phyloP scores from a whole-genome alignment of 768 basidiomycete species.

The Boletales sp. region DNA sequence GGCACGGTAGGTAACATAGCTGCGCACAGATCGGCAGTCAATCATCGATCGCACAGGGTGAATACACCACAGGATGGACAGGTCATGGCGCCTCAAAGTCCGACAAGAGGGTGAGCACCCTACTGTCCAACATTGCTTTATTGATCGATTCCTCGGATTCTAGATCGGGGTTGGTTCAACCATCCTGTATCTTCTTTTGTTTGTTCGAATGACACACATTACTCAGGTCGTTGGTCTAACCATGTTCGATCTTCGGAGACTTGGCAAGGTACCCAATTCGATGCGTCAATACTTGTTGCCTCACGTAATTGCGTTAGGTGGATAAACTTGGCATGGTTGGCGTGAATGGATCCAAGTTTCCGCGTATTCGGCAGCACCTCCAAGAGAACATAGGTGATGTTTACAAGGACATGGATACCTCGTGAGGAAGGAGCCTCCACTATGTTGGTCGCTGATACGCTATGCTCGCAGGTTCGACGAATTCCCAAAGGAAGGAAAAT shows the following conservation, averaged over 20 bases:
- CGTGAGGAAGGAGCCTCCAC: slow-evolving; percentile 41
- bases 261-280: slow-evolving; percentile 58
- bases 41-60: slow-evolving; percentile 44
- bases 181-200: slow-evolving; percentile 3
- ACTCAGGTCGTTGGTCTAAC: slow-evolving; percentile 82
- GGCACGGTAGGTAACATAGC: slow-evolving; percentile 36
- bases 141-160: slow-evolving; percentile 1
- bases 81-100: slow-evolving; percentile 89
- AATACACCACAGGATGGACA: slow-evolving; percentile 96
- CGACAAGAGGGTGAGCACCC: slow-evolving; percentile 75
- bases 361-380: slow-evolving; percentile 78
- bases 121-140: not conserved
- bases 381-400: slow-evolving; percentile 75
- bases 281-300: slow-evolving; percentile 10
- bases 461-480: slow-evolving; percentile 58
- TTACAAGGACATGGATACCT: slow-evolving; percentile 85
- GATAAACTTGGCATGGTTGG: slow-evolving; percentile 83
- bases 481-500: slow-evolving; percentile 66
- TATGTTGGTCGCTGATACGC: not conserved
- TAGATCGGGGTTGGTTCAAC: slow-evolving; percentile 62
- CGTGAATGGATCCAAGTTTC: slow-evolving; percentile 84
- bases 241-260: slow-evolving; percentile 82
- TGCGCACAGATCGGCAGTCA: not conserved
- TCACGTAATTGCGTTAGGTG: slow-evolving; percentile 40
- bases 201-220: slow-evolving; percentile 11